A percentile compares a stretch with the other conserved stretches of the same genome.
Evolutionary conservation across 345 rosid species (phyloP).

Genomic region (Arabidopsis arenosa): DNA sequence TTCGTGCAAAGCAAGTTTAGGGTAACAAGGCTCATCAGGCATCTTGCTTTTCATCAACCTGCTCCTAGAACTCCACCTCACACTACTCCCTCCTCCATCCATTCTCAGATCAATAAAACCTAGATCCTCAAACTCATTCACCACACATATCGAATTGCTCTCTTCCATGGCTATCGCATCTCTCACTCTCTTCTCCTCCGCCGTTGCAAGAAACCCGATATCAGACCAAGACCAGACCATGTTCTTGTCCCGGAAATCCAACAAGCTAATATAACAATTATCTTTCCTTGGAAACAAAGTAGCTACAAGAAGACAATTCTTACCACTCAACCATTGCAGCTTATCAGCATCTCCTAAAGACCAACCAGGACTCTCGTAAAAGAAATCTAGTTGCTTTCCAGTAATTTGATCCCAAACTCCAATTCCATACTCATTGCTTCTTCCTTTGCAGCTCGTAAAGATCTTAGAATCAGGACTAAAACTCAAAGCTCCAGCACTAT

Average conservation of each 20-base stretch:
- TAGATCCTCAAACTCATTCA: slow-evolving; percentile 92
- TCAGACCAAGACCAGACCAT: slow-evolving; percentile 99
- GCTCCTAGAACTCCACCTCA: slow-evolving; percentile 98
- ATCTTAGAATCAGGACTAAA: slow-evolving; percentile 68
- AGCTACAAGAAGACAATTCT: slow-evolving; percentile 82
- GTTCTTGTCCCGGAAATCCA: slow-evolving; percentile 81
- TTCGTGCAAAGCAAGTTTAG: slow-evolving; percentile 78
- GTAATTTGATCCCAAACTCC: slow-evolving; percentile 97
- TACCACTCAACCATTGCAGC: slow-evolving; percentile 79
- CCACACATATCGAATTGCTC: slow-evolving; percentile 81
- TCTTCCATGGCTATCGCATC: slow-evolving; percentile 96
- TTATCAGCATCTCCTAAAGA: slow-evolving; percentile 96
- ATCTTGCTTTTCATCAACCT: slow-evolving; percentile 81
- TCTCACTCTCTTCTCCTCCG: slow-evolving; percentile 86
- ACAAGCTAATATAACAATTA: slow-evolving; percentile 89
- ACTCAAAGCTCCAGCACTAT: slow-evolving; percentile 86
- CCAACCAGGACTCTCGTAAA: slow-evolving; percentile 86
- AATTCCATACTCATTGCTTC: slow-evolving; percentile 92
- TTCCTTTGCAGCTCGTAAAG: slow-evolving; percentile 84
- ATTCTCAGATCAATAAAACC: slow-evolving; percentile 93
- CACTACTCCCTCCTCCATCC: slow-evolving; percentile 55
- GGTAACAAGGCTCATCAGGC: slow-evolving; percentile 94
- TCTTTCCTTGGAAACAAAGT: slow-evolving; percentile 96
- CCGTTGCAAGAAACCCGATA: slow-evolving; percentile 55
- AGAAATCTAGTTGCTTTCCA: slow-evolving; percentile 84